These are phyloP conservation scores for Omphalotus guepiniiformis DNA, from an alignment of 768 basidiomycete genomes.

Conservation along the genomic window DNA sequence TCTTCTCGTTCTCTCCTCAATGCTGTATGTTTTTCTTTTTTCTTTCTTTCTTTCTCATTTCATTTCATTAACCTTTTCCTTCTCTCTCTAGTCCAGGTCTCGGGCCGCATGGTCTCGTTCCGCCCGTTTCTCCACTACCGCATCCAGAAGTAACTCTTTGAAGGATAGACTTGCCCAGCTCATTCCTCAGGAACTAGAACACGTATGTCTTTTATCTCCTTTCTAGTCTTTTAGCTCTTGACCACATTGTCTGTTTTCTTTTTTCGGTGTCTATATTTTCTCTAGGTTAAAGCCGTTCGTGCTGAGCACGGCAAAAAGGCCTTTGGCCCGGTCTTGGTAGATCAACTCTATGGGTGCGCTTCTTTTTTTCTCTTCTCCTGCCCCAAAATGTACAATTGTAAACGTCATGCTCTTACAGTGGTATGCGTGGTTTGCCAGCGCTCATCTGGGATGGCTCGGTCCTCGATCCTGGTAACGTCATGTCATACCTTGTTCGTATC, in stretches of 20 bases:
- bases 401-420: slow-evolving; percentile 39
- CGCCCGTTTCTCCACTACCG: slow-evolving; percentile 61
- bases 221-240: slow-evolving; percentile 3
- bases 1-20: slow-evolving; percentile 30
- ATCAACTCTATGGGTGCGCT: slow-evolving; percentile 83
- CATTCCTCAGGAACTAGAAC: slow-evolving; percentile 83
- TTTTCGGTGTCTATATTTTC: too few species aligned
- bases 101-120: slow-evolving; percentile 36
- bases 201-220: slow-evolving; percentile 34
- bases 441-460: slow-evolving; percentile 99
- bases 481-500: not conserved
- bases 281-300: slow-evolving; percentile 80
- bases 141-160: slow-evolving; percentile 63
- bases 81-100: slow-evolving; percentile 50
- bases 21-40: slow-evolving; percentile 27
- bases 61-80: slow-evolving; percentile 9
- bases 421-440: slow-evolving; percentile 87
- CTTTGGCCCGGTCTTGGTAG: slow-evolving; percentile 87
- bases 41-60: not conserved
- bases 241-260: slow-evolving; percentile 10
- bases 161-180: slow-evolving; percentile 93
- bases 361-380: not conserved
- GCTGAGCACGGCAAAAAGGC: slow-evolving; percentile 87
- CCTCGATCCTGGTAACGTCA: slow-evolving; percentile 79
- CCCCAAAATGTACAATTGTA: not conserved